These are phyloP conservation scores for Blastomyces silverae DNA, from an alignment of 2,329 filamentous ascomycete genomes.

Conservation along the genomic window DNA sequence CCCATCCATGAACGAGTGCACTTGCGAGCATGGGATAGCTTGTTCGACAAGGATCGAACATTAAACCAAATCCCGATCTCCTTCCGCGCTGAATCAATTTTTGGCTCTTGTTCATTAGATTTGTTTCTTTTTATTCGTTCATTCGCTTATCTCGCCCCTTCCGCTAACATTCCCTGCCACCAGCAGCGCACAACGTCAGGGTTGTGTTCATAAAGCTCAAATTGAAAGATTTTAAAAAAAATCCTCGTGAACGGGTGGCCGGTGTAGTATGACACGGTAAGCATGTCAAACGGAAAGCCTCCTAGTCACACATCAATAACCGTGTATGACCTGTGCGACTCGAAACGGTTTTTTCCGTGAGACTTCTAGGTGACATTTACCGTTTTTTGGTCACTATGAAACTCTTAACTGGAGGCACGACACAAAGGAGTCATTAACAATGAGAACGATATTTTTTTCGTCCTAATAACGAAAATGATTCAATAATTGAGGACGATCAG, in stretches of 20 bases:
- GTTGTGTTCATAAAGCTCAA: neutral
- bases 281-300: neutral
- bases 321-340: slow-evolving; percentile 8
- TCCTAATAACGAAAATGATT: no score
- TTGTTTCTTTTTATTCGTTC: neutral
- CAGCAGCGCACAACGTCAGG: neutral
- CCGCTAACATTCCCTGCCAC: neutral
- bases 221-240: neutral
- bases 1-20: neutral
- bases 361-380: neutral
- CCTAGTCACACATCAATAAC: slow-evolving; percentile 6
- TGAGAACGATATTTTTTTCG: neutral
- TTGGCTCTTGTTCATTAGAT: neutral
- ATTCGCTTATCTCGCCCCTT: neutral
- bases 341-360: neutral
- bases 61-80: neutral
- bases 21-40: neutral
- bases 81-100: neutral
- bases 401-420: neutral
- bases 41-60: neutral
- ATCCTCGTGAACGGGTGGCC: neutral
- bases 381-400: neutral
- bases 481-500: neutral
- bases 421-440: neutral
- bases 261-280: neutral